A percentile compares a stretch with the other conserved stretches of the same genome.
phyloP scores from a whole-genome alignment of 768 basidiomycete species.

The Leccinum pellstonianum region DNA sequence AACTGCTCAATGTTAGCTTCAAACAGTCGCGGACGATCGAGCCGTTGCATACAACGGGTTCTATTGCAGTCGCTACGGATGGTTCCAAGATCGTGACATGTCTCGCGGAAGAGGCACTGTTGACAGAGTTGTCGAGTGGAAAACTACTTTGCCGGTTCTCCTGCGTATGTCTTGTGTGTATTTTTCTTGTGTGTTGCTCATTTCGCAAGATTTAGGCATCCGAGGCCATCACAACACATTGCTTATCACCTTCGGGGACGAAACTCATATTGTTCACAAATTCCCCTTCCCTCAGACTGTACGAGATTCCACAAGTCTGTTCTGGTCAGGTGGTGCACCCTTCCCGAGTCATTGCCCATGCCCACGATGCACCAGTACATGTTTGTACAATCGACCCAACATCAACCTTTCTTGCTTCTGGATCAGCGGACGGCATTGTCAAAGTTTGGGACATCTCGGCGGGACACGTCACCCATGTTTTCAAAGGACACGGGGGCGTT shows the following conservation, averaged over 20 bases:
- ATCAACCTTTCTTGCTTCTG: conserved; percentile 89
- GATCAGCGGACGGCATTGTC: conserved; percentile 93
- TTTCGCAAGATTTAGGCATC: conserved; percentile 62
- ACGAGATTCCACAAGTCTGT: conserved; percentile 62
- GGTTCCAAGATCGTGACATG: conserved; percentile 82
- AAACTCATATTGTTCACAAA: conserved; percentile 80
- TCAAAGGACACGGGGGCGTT: conserved; percentile 97
- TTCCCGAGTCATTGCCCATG: conserved; percentile 71
- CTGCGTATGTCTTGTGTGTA: conserved; percentile 56
- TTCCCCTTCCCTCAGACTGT: conserved; percentile 79
- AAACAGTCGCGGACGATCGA: conserved; percentile 70
- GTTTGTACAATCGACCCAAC: conserved; percentile 83
- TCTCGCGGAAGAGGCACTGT: conserved; percentile 78
- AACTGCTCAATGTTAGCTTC: conserved; percentile 48
- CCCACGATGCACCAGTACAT: conserved; percentile 93
- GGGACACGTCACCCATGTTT: conserved; percentile 90
- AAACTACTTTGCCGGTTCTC: conserved; percentile 75
- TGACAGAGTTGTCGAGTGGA: conserved; percentile 79
- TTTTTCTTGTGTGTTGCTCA: conserved; percentile 3
- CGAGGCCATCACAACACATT: conserved; percentile 79
- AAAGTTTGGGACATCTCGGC: conserved; percentile 93
- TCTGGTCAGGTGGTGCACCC: conserved; percentile 59
- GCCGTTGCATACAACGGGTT: conserved; percentile 87
- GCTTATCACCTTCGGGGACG: conserved; percentile 71
- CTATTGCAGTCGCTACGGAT: conserved; percentile 76